Percentiles rank a stretch among this genome's conserved stretches.
phyloP scores from a whole-genome alignment of 2,329 filamentous ascomycete genomes.

The Capronia americana region DNA sequence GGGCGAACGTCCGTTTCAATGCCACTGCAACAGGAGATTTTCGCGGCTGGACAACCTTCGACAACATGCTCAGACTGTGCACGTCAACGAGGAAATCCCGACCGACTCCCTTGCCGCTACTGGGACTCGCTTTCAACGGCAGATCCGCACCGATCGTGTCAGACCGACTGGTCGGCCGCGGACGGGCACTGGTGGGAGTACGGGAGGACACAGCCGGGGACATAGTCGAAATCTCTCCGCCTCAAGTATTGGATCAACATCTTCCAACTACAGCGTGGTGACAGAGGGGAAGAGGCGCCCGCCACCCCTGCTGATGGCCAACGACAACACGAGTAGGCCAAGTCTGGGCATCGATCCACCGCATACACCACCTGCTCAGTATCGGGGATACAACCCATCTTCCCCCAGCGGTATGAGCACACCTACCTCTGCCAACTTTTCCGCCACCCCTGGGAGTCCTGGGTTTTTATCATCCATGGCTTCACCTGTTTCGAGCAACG shows the following conservation, averaged over 20 bases:
- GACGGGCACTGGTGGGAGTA: constrained; percentile 77
- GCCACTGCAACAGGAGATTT: constrained; percentile 91
- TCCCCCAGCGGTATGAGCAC: constrained; percentile 80
- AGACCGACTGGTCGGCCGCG: constrained; percentile 76
- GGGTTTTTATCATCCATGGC: constrained; percentile 71
- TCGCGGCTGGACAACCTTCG: constrained; percentile 93
- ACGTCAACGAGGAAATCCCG: constrained; percentile 96
- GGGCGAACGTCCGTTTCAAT: constrained; percentile 94
- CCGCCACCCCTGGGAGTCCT: constrained; percentile 76
- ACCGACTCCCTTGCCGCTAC: constrained; percentile 91
- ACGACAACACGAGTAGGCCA: constrained; percentile 67
- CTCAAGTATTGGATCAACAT: constrained; percentile 80
- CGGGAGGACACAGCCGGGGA: constrained; percentile 72
- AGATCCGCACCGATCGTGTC: constrained; percentile 86
- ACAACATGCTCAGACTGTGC: constrained; percentile 96
- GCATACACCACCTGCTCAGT: constrained; percentile 68
- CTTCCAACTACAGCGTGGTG: constrained; percentile 70
- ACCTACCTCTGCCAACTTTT: constrained; percentile 82
- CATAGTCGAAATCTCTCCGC: constrained; percentile 86
- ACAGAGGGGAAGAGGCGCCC: constrained; percentile 71
- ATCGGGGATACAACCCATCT: constrained; percentile 67
- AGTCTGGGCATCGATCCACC: constrained; percentile 73
- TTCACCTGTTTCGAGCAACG: constrained; percentile 74
- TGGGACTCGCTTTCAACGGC: constrained; percentile 87
- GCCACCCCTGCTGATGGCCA: constrained; percentile 83